These are phyloP conservation scores for Thalassiosira livingstoniorum DNA, from an alignment of 352 stramenopile genomes.

Conservation along the genomic window DNA sequence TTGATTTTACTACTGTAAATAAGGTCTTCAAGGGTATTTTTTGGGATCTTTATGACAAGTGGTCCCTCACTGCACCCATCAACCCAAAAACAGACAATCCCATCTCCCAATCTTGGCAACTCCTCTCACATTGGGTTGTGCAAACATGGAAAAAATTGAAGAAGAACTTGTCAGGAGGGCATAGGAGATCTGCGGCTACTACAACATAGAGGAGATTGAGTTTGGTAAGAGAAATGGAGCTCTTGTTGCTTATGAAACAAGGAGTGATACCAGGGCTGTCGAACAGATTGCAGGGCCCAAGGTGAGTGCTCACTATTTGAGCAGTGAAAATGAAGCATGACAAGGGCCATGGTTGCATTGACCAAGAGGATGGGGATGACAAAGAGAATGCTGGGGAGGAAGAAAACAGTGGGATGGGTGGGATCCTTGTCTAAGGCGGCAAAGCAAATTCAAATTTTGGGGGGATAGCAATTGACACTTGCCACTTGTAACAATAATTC, in stretches of 20 bases:
- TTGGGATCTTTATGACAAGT: conserved; percentile 22
- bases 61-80: conserved; percentile 3
- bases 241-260: neutral
- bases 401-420: too few relatives aligned
- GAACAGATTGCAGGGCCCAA: neutral
- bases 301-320: neutral
- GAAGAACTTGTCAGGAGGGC: conserved; percentile 35
- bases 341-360: too few relatives aligned
- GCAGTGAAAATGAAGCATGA: neutral
- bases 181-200: conserved; percentile 26
- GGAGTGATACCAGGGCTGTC: neutral
- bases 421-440: too few relatives aligned
- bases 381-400: too few relatives aligned
- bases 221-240: neutral
- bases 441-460: too few relatives aligned
- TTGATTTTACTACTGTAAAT: conserved; percentile 32
- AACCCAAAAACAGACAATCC: conserved; percentile 18
- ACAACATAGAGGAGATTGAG: conserved; percentile 12
- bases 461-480: too few relatives aligned
- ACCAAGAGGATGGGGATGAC: too few relatives aligned
- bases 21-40: conserved; percentile 39
- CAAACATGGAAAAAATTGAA: conserved; percentile 34
- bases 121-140: conserved; percentile 33
- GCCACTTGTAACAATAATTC: too few relatives aligned
- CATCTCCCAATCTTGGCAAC: conserved; percentile 14